A percentile compares a stretch with the other conserved stretches of the same genome.
phyloP scores from a whole-genome alignment of 208 protist species.

The Trypanosoma lewisi region DNA sequence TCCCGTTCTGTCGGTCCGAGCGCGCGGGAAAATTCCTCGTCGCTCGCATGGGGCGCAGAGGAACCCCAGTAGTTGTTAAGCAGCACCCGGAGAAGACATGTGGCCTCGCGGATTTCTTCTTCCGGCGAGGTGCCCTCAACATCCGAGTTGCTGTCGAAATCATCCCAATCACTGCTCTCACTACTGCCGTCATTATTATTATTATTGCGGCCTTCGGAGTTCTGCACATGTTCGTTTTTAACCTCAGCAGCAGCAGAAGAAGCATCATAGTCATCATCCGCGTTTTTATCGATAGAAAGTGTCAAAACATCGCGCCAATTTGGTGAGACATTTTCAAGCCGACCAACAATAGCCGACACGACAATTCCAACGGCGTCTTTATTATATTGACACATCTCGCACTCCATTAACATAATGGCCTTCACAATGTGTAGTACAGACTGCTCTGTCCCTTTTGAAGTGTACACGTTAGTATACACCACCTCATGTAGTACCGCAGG shows the following conservation, averaged over 20 bases:
- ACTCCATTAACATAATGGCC: slow-evolving; percentile 39
- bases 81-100: not conserved
- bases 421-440: slow-evolving; percentile 51
- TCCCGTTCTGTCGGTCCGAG: not conserved
- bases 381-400: slow-evolving; percentile 8
- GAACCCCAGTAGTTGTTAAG: not conserved
- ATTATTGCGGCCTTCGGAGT: not conserved
- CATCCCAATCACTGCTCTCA: slow-evolving; percentile 13
- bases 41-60: no score
- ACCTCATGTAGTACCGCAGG: slow-evolving; percentile 23
- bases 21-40: not conserved
- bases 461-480: slow-evolving; percentile 29
- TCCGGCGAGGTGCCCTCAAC: slow-evolving; percentile 10
- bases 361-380: slow-evolving; percentile 5
- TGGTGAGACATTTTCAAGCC: slow-evolving; percentile 13
- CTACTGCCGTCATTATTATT: not conserved
- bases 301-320: slow-evolving; percentile 2
- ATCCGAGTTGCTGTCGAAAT: slow-evolving; percentile 6
- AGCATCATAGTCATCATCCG: not conserved
- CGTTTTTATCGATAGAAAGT: not conserved
- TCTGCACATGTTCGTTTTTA: no score
- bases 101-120: slow-evolving; percentile 20
- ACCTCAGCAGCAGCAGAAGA: no score
- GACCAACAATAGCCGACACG: not conserved
- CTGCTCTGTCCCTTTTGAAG: slow-evolving; percentile 45